Evolutionary conservation across 176 grass and related monocot species (phyloP), one percentile per base, ranked within the genome.

Genomic region (Cymbopogon citratus): DNA sequence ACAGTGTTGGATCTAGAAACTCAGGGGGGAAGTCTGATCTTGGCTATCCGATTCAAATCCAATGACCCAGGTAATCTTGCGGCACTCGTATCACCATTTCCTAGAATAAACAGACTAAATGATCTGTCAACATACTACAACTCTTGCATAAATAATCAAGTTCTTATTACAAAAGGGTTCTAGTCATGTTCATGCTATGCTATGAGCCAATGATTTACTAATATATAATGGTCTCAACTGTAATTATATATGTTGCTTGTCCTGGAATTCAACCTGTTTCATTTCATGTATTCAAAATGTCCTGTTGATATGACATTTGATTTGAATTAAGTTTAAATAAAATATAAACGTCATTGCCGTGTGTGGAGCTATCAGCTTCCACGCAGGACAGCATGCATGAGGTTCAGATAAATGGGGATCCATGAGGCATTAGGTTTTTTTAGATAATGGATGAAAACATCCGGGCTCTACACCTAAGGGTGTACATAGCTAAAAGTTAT

Each of bases 191-290:
- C 45, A 35, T 11, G 52, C 9, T 48, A n/a, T 56, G 19, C 29
- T 10, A 57, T 10, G 21, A 57, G 21, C 52, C 21, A 56, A 35
- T 54, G 10, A 35, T 56, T 48, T 21, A 12, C 56, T 54, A 21
- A 24, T 43, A 40, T 40, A 40, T 59, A 74, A 21, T 51, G 44
- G 24, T 73, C 26, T 45, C 44, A 51, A 25, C 25, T 24, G 70
- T 31, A 68, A 68, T 51, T 62, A 84, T 84, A 75, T 80, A 52
- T 24, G 54, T 89, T 85, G 77, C 87, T 89, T 89, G 65, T 48
- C 66, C n/a, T 63, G 35, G 64, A 78, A 81, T 82, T 59, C 59
- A 82, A 82, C 43, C 43, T 59, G n/a, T 52, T 64, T 60, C 63
- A 54, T 63, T 71, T 38, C 71, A 70, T 85, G 16, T 64, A 66